A percentile compares a stretch with the other conserved stretches of the same genome.
Conservation (phyloP, 2,329 filamentous ascomycete species). For the Aspergillus brasiliensis region DNA sequence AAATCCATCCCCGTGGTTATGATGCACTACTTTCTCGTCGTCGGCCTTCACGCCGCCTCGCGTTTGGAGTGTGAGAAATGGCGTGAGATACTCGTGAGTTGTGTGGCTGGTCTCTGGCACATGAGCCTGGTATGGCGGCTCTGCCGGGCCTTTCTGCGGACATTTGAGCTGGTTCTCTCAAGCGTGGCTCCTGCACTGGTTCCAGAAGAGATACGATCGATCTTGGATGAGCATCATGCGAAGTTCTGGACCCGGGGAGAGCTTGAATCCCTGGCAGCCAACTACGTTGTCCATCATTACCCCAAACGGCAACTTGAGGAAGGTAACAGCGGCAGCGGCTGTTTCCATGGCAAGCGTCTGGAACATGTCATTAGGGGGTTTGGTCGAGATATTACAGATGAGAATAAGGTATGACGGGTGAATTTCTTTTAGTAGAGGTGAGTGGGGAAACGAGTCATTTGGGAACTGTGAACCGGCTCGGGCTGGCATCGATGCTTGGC, state of each 20-base stretch:
- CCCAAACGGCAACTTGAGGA: neutral
- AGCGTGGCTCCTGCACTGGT: neutral
- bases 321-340: neutral
- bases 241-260: neutral
- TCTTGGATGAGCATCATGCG: neutral
- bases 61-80: neutral
- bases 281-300: conserved; percentile 1
- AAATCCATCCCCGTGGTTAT: conserved; percentile 3
- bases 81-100: neutral
- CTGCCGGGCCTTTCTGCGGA: neutral
- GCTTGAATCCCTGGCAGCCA: neutral
- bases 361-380: neutral
- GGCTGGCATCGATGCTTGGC: too few species aligned
- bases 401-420: too few species aligned
- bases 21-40: neutral
- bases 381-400: neutral
- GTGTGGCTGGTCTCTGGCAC: conserved; percentile 1
- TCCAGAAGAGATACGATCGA: neutral
- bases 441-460: too few species aligned
- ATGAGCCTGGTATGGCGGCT: conserved; percentile 1
- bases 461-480: too few species aligned
- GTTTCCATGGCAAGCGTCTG: neutral
- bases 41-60: neutral
- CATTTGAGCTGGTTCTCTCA: neutral
- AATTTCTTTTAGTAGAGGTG: too few species aligned